Conservation (phyloP, 108 stramenopile species). For the Heterococcus sp. region DNA sequence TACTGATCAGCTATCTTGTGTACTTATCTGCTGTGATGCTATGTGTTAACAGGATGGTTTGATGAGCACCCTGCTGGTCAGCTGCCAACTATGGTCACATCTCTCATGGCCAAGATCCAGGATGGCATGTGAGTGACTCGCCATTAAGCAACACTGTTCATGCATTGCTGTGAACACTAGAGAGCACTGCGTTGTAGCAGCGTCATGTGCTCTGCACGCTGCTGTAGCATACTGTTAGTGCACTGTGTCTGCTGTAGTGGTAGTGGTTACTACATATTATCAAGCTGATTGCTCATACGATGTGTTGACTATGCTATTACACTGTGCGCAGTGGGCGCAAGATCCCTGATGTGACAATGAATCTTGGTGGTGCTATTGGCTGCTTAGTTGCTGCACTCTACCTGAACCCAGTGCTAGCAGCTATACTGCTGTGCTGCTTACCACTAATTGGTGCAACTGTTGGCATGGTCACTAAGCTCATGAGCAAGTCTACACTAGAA, state of each 20-base stretch:
- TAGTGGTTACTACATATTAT: too few species aligned
- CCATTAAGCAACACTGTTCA: not conserved
- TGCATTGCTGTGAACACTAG: not conserved
- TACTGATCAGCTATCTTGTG: not conserved
- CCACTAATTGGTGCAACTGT: conserved; percentile 46
- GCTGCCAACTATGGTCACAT: conserved; percentile 9
- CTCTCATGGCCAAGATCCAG: conserved; percentile 26
- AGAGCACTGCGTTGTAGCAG: not conserved
- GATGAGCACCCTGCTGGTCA: conserved; percentile 34
- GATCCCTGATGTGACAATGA: conserved; percentile 22
- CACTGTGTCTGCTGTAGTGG: too few species aligned
- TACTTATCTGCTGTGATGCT: not conserved
- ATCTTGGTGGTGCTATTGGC: conserved; percentile 6
- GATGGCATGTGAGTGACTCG: conserved; percentile 18
- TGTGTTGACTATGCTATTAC: too few species aligned
- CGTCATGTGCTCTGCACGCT: not conserved
- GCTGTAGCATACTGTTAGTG: too few species aligned
- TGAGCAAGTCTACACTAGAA: conserved; percentile 42
- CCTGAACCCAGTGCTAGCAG: conserved; percentile 37
- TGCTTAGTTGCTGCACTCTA: conserved; percentile 27
- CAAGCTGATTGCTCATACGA: too few species aligned
- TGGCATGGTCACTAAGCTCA: conserved; percentile 39
- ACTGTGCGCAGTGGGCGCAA: too few species aligned
- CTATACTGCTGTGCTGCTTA: conserved; percentile 48
- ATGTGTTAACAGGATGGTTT: conserved; percentile 3